Conservation (phyloP, 306 rosid species). For the Citrullus amarus region DNA sequence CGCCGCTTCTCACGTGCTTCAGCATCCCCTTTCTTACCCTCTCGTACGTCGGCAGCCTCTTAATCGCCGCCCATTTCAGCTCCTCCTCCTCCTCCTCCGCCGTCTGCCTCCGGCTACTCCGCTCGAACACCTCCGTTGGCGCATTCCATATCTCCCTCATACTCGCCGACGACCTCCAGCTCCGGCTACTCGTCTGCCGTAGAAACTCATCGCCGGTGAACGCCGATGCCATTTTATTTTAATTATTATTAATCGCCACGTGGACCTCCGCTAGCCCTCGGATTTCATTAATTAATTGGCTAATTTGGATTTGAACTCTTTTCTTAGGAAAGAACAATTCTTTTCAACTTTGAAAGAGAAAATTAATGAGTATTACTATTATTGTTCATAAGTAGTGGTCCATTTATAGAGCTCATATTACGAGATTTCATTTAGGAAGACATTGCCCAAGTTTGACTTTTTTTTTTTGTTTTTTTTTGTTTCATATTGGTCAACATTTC, state of each 20-base stretch:
- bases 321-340: no score
- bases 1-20: constrained; percentile 37
- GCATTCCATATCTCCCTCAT: constrained; percentile 46
- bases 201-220: constrained; percentile 28
- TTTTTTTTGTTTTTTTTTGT: no score
- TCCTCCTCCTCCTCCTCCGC: constrained; percentile 43
- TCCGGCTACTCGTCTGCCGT: constrained; percentile 28
- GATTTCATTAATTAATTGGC: background rate
- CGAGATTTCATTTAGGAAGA: no score
- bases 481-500: no score
- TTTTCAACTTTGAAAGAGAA: no score
- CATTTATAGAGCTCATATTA: no score
- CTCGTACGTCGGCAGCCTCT: constrained; percentile 63
- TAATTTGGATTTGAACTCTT: background rate
- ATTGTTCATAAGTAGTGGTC: no score
- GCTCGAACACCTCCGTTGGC: constrained; percentile 45
- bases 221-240: constrained; percentile 22
- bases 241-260: background rate
- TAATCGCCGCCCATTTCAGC: constrained; percentile 70
- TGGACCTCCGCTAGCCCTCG: background rate
- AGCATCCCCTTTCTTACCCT: constrained; percentile 54
- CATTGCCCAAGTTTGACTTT: no score
- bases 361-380: no score
- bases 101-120: constrained; percentile 19
- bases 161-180: constrained; percentile 35